Evolutionary conservation across 768 basidiomycete species (phyloP).

Genomic region (Tulasnella sp.): DNA sequence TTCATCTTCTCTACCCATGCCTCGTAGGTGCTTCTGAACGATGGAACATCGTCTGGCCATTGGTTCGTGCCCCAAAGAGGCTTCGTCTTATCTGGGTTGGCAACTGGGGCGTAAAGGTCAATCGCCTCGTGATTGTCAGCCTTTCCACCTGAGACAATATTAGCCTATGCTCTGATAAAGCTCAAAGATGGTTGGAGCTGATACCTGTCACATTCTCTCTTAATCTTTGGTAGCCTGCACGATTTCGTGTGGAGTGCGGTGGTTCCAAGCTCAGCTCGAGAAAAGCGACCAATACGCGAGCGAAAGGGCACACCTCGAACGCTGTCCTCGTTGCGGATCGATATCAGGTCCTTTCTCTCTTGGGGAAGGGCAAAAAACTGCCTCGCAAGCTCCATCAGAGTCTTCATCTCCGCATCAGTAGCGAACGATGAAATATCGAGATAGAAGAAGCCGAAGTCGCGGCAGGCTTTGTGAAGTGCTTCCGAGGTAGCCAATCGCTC

Average conservation of each 20-base stretch:
- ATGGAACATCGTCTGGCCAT: slow-evolving; percentile 58
- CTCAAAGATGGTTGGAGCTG: slow-evolving; percentile 52
- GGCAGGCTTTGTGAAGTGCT: slow-evolving; percentile 23
- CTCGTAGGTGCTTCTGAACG: slow-evolving; percentile 63
- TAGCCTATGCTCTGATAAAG: background rate
- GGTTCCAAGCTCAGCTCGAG: background rate
- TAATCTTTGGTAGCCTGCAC: slow-evolving; percentile 69
- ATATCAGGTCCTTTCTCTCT: slow-evolving; percentile 74
- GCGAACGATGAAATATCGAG: slow-evolving; percentile 63
- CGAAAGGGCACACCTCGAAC: slow-evolving; percentile 64
- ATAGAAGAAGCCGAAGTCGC: slow-evolving; percentile 84
- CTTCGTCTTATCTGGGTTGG: slow-evolving; percentile 62
- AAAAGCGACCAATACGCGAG: too few species aligned
- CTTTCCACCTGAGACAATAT: background rate
- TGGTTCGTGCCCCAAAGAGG: slow-evolving; percentile 83
- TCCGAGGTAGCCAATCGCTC: slow-evolving; percentile 12
- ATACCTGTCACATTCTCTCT: slow-evolving; percentile 86
- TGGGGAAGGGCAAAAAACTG: slow-evolving; percentile 71
- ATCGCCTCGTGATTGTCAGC: slow-evolving; percentile 67
- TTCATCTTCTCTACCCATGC: slow-evolving; percentile 86
- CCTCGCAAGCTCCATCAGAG: slow-evolving; percentile 60
- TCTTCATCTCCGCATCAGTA: slow-evolving; percentile 56
- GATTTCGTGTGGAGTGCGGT: background rate
- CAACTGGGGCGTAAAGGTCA: slow-evolving; percentile 75
- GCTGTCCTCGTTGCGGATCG: slow-evolving; percentile 62